Conservation (phyloP, 1,284 basidiomycete genomes). For the Marasmius oreades region DNA sequence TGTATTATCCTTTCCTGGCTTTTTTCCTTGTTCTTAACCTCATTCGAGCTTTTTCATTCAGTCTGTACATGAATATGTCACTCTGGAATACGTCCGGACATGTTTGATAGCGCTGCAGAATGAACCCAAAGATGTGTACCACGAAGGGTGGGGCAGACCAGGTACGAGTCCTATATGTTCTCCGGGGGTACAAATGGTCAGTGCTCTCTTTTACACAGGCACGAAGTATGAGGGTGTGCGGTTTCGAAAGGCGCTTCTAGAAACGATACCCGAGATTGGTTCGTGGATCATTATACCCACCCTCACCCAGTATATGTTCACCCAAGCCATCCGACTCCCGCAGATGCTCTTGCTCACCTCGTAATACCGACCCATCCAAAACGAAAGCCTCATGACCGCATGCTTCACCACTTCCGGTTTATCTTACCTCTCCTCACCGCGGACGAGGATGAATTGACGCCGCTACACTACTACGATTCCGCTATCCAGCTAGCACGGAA, state of each 20-base stretch:
- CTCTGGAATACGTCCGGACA: conserved; percentile 75
- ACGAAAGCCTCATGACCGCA: conserved; percentile 61
- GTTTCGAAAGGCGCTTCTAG: conserved; percentile 61
- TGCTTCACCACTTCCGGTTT: conserved; percentile 72
- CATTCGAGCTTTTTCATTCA: conserved; percentile 25
- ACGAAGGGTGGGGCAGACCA: conserved; percentile 80
- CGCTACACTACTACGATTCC: conserved; percentile 71
- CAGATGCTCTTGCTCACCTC: conserved; percentile 61
- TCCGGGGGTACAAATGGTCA: neutral
- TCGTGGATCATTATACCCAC: conserved; percentile 20
- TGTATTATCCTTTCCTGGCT: conserved; percentile 37
- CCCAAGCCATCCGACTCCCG: conserved; percentile 9
- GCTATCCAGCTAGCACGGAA: conserved; percentile 75
- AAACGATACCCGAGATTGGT: conserved; percentile 69
- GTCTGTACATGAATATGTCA: conserved; percentile 71
- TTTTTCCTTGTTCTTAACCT: conserved; percentile 10
- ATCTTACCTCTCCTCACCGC: conserved; percentile 61
- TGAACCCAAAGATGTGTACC: conserved; percentile 65
- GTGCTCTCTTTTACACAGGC: conserved; percentile 33
- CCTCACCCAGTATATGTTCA: neutral
- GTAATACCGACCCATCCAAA: conserved; percentile 62
- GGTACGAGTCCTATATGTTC: conserved; percentile 37
- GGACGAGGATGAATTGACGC: conserved; percentile 59
- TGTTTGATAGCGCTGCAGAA: conserved; percentile 77
- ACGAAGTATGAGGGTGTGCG: conserved; percentile 55